Evolutionary conservation across 495 filamentous ascomycete species (phyloP).

Genomic region (Terfezia claveryi): DNA sequence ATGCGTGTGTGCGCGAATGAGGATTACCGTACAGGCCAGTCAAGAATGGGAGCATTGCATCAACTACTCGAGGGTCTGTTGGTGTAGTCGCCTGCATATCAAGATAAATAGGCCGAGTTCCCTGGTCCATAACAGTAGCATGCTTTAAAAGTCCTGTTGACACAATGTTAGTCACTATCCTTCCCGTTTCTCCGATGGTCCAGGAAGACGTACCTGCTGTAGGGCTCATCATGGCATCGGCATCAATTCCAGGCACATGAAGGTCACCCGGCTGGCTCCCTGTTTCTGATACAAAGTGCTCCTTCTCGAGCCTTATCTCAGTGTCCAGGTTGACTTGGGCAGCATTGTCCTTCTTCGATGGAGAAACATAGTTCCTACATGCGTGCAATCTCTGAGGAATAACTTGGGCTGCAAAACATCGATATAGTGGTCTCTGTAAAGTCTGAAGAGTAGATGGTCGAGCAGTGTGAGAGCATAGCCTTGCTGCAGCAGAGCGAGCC

Average conservation of each 20-base stretch:
- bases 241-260: slow-evolving; percentile 4
- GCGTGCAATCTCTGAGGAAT: not conserved
- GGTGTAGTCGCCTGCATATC: slow-evolving; percentile 99
- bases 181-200: not conserved
- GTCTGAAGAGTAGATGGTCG: not conserved
- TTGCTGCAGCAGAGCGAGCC: slow-evolving; percentile 6
- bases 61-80: slow-evolving; percentile 75
- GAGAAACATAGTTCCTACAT: slow-evolving; percentile 11
- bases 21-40: slow-evolving; percentile 92
- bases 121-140: slow-evolving; percentile 82
- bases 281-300: slow-evolving; percentile 11
- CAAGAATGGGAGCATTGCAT: slow-evolving; percentile 89
- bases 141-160: slow-evolving; percentile 57
- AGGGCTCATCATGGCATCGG: slow-evolving; percentile 15
- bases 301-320: slow-evolving; percentile 9
- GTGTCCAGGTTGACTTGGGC: slow-evolving; percentile 9
- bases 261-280: slow-evolving; percentile 8
- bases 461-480: slow-evolving; percentile 3
- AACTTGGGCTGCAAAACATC: not conserved
- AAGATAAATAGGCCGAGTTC: slow-evolving; percentile 83
- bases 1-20: slow-evolving; percentile 91
- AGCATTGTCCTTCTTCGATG: slow-evolving; percentile 6
- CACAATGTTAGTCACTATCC: not conserved
- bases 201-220: slow-evolving; percentile 10
- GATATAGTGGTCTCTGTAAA: not conserved